Percentiles rank a stretch among this genome's conserved stretches.
These are phyloP conservation scores for Acorus calamus DNA, from an alignment of 106 monocot species.

Conservation along the genomic window DNA sequence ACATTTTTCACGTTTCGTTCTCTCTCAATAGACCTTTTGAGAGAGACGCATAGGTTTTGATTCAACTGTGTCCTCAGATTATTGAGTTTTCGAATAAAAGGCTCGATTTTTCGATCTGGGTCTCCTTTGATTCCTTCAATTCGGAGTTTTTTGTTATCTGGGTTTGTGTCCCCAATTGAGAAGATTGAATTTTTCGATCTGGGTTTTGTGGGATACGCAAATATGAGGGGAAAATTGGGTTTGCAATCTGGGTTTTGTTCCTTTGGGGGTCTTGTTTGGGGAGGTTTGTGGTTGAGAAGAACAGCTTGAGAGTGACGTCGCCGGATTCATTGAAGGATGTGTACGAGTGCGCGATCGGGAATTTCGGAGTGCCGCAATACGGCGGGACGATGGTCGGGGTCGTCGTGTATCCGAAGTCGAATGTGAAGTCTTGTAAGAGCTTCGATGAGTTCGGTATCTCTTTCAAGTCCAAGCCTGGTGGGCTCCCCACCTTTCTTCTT, in stretches of 20 bases:
- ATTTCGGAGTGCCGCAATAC: conserved; percentile 70
- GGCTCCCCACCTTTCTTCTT: conserved; percentile 54
- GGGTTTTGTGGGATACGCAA: neutral
- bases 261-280: conserved; percentile 33
- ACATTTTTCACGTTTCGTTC: too few relatives aligned
- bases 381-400: conserved; percentile 63
- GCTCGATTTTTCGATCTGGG: neutral
- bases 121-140: neutral
- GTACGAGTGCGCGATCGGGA: conserved; percentile 69
- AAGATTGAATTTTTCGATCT: conserved; percentile 1
- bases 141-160: neutral
- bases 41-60: too few relatives aligned
- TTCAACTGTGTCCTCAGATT: neutral
- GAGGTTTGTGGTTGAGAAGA: conserved; percentile 73
- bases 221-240: conserved; percentile 24
- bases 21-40: too few relatives aligned
- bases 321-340: conserved; percentile 41
- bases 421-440: conserved; percentile 41
- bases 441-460: conserved; percentile 48
- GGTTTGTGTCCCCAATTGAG: neutral
- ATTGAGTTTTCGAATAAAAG: neutral
- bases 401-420: conserved; percentile 51
- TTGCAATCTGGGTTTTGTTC: conserved; percentile 28
- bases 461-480: conserved; percentile 49
- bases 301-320: conserved; percentile 63